These are phyloP conservation scores for Linnemannia schmuckeri DNA, from an alignment of 192 early-diverging fungal species.

Conservation along the genomic window DNA sequence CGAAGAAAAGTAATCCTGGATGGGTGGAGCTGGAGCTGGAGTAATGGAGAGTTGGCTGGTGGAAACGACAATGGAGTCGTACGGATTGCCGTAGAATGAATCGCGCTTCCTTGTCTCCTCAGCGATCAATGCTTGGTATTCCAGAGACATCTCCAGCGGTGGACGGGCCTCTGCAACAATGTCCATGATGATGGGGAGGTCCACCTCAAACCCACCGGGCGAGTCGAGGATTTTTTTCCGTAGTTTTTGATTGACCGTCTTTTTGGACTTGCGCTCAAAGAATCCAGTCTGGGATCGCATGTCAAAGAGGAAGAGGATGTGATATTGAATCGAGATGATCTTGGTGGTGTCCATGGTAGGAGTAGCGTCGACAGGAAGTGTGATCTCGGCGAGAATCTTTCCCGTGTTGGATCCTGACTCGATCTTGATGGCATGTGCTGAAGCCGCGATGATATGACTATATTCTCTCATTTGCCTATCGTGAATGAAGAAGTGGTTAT, in stretches of 20 bases:
- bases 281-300: constrained; percentile 24
- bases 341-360: constrained; percentile 46
- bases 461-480: constrained; percentile 33
- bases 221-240: constrained; percentile 13
- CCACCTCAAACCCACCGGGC: constrained; percentile 29
- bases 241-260: constrained; percentile 14
- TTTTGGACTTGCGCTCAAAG: constrained; percentile 14
- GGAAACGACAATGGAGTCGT: neutral
- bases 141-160: neutral
- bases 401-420: constrained; percentile 15
- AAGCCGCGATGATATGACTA: constrained; percentile 13
- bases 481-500: neutral
- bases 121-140: neutral
- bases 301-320: constrained; percentile 32
- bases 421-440: neutral
- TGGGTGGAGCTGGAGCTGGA: neutral
- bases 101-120: neutral
- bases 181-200: constrained; percentile 31
- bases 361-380: constrained; percentile 11
- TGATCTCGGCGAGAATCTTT: constrained; percentile 21
- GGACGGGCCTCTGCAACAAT: constrained; percentile 17
- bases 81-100: neutral
- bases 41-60: neutral
- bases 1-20: neutral
- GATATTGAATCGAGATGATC: constrained; percentile 43